phyloP scores from a whole-genome alignment of 1,139 yeast species.

The Martiniozyma asiatica region DNA sequence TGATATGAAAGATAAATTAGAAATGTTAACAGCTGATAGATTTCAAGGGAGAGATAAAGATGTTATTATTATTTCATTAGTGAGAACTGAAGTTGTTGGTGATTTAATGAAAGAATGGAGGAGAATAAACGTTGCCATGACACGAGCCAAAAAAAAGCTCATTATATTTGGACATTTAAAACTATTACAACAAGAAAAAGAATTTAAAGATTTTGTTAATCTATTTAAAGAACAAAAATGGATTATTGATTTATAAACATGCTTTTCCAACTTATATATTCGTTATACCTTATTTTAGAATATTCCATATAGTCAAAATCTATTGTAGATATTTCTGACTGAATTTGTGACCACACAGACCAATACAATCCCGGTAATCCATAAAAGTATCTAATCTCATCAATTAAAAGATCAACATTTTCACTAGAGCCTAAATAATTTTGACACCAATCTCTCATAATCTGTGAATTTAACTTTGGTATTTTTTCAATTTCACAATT shows the following conservation, averaged over 20 bases:
- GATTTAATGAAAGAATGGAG: conserved; percentile 81
- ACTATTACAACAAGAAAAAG: conserved; percentile 45
- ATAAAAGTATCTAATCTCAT: conserved; percentile 50
- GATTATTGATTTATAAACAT: conserved; percentile 35
- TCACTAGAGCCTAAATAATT: conserved; percentile 26
- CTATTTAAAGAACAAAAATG: conserved; percentile 50
- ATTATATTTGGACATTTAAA: conserved; percentile 67
- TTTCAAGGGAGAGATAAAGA: conserved; percentile 53
- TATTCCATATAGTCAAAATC: conserved; percentile 64
- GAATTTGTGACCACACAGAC: conserved; percentile 81
- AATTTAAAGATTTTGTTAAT: conserved; percentile 51
- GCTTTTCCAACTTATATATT: conserved; percentile 61
- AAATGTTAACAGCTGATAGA: conserved; percentile 79
- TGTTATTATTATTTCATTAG: conserved; percentile 43
- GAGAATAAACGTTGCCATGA: conserved; percentile 85
- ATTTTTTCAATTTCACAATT: conserved; percentile 53
- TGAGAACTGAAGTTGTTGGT: conserved; percentile 53
- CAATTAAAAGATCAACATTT: conserved; percentile 30
- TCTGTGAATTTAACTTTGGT: conserved; percentile 34
- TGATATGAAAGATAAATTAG: conserved; percentile 30
- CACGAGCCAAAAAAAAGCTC: conserved; percentile 78
- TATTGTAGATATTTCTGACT: conserved; percentile 55
- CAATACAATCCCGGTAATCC: conserved; percentile 79
- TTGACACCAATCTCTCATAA: conserved; percentile 39
- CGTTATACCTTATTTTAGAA: conserved; percentile 47